Base-by-base conservation (phyloP, 345 rosid genomes). In the Brassica incana region DNA sequence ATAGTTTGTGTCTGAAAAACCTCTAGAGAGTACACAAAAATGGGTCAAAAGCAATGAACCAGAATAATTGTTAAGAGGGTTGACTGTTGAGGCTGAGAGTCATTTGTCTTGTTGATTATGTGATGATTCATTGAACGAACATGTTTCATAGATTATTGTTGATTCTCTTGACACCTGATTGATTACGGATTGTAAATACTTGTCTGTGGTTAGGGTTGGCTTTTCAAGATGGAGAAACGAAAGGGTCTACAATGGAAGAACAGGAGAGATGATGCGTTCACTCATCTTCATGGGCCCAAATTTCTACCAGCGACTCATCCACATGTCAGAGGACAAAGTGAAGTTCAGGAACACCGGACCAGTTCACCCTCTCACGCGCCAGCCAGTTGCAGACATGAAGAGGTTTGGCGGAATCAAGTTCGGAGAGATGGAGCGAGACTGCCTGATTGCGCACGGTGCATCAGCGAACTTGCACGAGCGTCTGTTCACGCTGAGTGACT, bases 321-420 rank as follows among this genome's bases (percentile, higher is more conserved):
- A 95, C 85, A 90, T 89, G 97, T 90, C 97, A 3, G 97, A 93
- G 81, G 97, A 93, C 80, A 93, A 93, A 50, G 97, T 93, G 15
- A 95, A 93, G 16, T 95, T 93, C 78, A 87, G 97, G 16, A 95
- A 95, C 86, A 93, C 97, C 0, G 98, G 99, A 8, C 95, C 97
- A 2, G 93, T 93, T 8, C 97, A 93, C 84, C 98, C 98, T 0
- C 96, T 95, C 67, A 90, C 98, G 1, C 84, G 95, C 38, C 98
- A 91, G 84, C 97, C 95, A 1, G 97, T 95, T 20, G 90, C 95
- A 3, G 97, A 95, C 75, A 80, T 96, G 38, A 95, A 95, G 78
- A 83, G 94, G 7, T 93, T 87, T 43, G 99, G 95, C 0, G 98
- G 97, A 3, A 85, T 93, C 75, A 90, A 91, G 81, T 91, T 95